Percentiles rank a stretch among this genome's conserved stretches.
phyloP scores from a whole-genome alignment of 306 rosid genomes.

The Prinsepia uniflora region DNA sequence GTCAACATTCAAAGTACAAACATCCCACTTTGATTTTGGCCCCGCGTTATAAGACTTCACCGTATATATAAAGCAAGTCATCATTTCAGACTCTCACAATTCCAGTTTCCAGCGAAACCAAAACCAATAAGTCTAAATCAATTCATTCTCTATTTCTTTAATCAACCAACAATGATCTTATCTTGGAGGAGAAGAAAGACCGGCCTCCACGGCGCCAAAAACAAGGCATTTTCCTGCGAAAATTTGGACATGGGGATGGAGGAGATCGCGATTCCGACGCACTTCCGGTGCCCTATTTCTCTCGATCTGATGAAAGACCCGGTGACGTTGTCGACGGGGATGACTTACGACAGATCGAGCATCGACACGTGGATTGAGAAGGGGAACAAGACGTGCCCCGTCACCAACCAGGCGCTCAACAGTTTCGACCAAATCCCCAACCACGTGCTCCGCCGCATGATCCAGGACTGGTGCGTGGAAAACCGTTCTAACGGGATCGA shows the following conservation, averaged over 20 bases:
- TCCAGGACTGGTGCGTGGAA: slow-evolving; percentile 84
- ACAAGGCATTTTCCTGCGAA: slow-evolving; percentile 24
- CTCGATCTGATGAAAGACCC: slow-evolving; percentile 88
- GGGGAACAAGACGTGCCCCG: slow-evolving; percentile 69
- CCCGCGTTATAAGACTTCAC: slow-evolving; percentile 19
- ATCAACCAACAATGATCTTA: slow-evolving; percentile 43
- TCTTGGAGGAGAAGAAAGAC: slow-evolving; percentile 60
- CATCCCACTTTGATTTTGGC: slow-evolving; percentile 33
- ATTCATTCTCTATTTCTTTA: neutral
- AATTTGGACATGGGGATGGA: slow-evolving; percentile 40
- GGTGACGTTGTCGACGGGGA: slow-evolving; percentile 66
- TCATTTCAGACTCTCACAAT: too few species aligned
- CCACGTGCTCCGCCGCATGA: slow-evolving; percentile 62
- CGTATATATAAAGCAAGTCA: too few species aligned
- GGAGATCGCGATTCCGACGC: slow-evolving; percentile 51
- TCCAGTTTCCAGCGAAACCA: too few species aligned
- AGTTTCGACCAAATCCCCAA: slow-evolving; percentile 63
- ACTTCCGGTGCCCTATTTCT: slow-evolving; percentile 71
- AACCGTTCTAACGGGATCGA: slow-evolving; percentile 64
- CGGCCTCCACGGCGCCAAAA: slow-evolving; percentile 32
- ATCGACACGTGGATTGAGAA: slow-evolving; percentile 79
- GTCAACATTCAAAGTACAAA: slow-evolving; percentile 52
- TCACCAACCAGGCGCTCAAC: slow-evolving; percentile 46
- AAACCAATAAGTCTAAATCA: too few species aligned
- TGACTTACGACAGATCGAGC: slow-evolving; percentile 76